These are phyloP conservation scores for Backusella sp. DNA, from an alignment of 192 early-diverging fungal species.

Conservation along the genomic window DNA sequence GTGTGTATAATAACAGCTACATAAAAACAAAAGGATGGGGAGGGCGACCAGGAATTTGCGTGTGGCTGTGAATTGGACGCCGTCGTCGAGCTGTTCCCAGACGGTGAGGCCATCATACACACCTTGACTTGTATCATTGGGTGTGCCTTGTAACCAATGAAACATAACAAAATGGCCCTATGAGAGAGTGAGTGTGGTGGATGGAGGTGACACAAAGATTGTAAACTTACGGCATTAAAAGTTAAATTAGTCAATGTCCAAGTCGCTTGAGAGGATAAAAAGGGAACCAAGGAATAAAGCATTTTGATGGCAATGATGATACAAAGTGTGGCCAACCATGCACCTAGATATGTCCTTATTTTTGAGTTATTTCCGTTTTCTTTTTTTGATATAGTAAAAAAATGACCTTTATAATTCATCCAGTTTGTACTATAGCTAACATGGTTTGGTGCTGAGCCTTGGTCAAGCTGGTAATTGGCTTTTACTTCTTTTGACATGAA, in stretches of 20 bases:
- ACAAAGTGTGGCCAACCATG: conserved; percentile 89
- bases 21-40: conserved; percentile 85
- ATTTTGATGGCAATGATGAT: conserved; percentile 76
- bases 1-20: conserved; percentile 94
- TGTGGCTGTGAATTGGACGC: conserved; percentile 93
- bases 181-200: neutral
- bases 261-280: conserved; percentile 87
- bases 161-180: conserved; percentile 97
- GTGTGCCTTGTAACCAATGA: conserved; percentile 93
- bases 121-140: conserved; percentile 91
- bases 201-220: neutral
- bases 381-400: too few species aligned
- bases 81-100: conserved; percentile 99
- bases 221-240: conserved; percentile 77
- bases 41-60: conserved; percentile 94
- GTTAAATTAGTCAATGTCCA: conserved; percentile 96
- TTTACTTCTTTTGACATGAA: neutral
- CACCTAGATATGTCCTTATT: conserved; percentile 55
- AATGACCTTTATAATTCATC: conserved; percentile 8
- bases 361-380: neutral
- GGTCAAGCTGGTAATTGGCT: neutral
- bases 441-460: conserved; percentile 4
- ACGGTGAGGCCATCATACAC: conserved; percentile 91
- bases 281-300: conserved; percentile 81
- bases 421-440: neutral